Evolutionary conservation across 1,139 yeast species (phyloP).

Genomic region (Nakaseomyces sp.): DNA sequence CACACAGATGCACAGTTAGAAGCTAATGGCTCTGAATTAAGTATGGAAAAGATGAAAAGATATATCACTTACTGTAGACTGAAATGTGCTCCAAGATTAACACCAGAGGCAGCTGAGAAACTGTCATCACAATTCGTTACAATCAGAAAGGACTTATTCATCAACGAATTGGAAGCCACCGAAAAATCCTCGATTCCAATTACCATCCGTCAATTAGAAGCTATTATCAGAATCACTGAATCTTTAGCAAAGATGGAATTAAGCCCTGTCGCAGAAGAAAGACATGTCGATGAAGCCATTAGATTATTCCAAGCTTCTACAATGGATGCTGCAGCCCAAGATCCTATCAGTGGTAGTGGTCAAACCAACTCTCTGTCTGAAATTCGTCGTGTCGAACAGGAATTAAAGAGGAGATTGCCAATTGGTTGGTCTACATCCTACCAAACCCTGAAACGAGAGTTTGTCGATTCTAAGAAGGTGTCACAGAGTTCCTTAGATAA

Average conservation of each 20-base stretch:
- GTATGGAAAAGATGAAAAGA: conserved; percentile 83
- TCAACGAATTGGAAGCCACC: conserved; percentile 70
- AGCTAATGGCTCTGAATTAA: conserved; percentile 48
- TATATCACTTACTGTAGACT: conserved; percentile 84
- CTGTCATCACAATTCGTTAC: conserved; percentile 92
- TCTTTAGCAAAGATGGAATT: conserved; percentile 81
- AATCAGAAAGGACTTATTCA: conserved; percentile 75
- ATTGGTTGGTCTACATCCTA: conserved; percentile 95
- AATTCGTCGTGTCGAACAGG: conserved; percentile 72
- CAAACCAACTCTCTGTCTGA: conserved; percentile 49
- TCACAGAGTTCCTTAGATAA: conserved; percentile 71
- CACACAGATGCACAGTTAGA: conserved; percentile 49
- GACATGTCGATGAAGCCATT: conserved; percentile 93
- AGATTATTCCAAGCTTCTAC: conserved; percentile 93
- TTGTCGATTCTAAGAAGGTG: conserved; percentile 63
- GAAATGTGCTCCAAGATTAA: conserved; percentile 86
- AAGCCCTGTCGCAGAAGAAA: conserved; percentile 75
- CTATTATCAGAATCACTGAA: conserved; percentile 92
- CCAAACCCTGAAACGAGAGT: conserved; percentile 73
- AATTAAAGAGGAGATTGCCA: conserved; percentile 82
- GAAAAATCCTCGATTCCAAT: conserved; percentile 95
- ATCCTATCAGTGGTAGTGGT: conserved; percentile 42
- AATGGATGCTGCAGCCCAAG: conserved; percentile 93
- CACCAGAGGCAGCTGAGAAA: conserved; percentile 84
- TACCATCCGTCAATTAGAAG: conserved; percentile 95